Percentiles rank a stretch among this genome's conserved stretches.
Evolutionary conservation across 2,329 filamentous ascomycete species (phyloP).

Genomic region (Fusarium piperis): DNA sequence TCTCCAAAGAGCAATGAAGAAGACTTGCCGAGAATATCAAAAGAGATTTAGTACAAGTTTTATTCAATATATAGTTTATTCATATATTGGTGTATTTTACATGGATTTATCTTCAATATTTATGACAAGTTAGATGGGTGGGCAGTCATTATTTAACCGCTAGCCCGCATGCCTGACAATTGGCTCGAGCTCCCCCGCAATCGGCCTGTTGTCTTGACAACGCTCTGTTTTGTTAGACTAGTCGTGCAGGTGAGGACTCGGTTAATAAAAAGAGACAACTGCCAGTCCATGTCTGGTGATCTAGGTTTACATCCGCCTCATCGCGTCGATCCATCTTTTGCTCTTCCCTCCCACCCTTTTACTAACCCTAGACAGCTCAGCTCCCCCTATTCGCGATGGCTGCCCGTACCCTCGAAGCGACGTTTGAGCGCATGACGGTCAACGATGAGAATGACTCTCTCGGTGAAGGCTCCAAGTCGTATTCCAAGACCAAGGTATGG

Average conservation of each 20-base stretch:
- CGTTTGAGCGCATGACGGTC: constrained; percentile 89
- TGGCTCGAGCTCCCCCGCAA: not conserved
- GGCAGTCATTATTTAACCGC: not conserved
- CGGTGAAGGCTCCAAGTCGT: constrained; percentile 60
- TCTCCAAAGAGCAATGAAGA: not conserved
- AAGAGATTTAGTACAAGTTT: too few species aligned
- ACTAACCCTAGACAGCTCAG: constrained; percentile 38
- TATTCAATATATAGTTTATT: not conserved
- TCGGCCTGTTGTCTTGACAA: not conserved
- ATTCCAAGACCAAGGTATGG: constrained; percentile 81
- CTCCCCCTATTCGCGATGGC: constrained; percentile 63
- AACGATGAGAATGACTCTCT: constrained; percentile 83
- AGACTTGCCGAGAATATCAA: not conserved
- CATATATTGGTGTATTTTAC: not conserved
- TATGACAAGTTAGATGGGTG: not conserved
- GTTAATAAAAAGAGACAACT: not conserved
- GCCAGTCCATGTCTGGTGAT: not conserved
- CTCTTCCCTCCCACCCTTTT: constrained; percentile 11
- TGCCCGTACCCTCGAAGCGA: constrained; percentile 81
- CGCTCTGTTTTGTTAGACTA: not conserved
- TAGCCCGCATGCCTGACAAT: not conserved
- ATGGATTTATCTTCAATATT: not conserved
- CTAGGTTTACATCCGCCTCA: not conserved
- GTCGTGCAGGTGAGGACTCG: not conserved
- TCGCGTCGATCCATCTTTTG: constrained; percentile 14